Base-by-base conservation (phyloP, 106 monocot genomes). In the Dendrobium officinale region DNA sequence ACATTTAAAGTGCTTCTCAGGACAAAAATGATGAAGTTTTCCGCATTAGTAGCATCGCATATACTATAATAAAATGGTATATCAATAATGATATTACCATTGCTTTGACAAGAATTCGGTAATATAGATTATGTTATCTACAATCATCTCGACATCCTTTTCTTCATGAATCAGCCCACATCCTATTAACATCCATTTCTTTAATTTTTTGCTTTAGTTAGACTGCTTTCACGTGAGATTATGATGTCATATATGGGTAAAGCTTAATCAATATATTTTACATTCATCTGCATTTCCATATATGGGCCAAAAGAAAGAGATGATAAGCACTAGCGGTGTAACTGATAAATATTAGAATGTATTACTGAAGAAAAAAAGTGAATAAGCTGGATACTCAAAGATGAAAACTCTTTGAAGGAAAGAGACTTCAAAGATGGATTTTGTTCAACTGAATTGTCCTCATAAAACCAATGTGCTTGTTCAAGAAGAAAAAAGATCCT, bases 401-500 rank as follows among this genome's bases (percentile, higher is more conserved):
- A 88, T 18, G 94, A 91, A 66, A 98, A 98, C 70, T 98, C 98
- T 75, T 85, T 92, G 73, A 98, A 92, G 42, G 98, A 91, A 67
- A 98, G 91, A 41, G 98, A 98, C 84, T 95, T 98, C 75, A 95
- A 72, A 8, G 89, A 86, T n/a, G 94, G 92, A 82, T 98, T 94
- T 66, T 98, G 94, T 80, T 95, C 98, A 2, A 95, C 98, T 1
- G 94, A 91, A 43, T 98, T 98, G 87, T 98, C 98, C 86, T 98
- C 94, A 55, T 98, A 98, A 81, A 98, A 98, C 98, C 98, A 98
- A 59, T 95, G 98, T 10, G 98, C 98, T 83, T 95, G 94, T 84
- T 98, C 98, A 31, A 98, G 88, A 41, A 98, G 87, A 80, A 95
- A 98, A 67, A 98, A 85, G 73, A 98, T 98, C 85, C 98, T 93